These are phyloP conservation scores for Pogostemon cablin DNA, from an alignment of 257 asterid species.

Conservation along the genomic window DNA sequence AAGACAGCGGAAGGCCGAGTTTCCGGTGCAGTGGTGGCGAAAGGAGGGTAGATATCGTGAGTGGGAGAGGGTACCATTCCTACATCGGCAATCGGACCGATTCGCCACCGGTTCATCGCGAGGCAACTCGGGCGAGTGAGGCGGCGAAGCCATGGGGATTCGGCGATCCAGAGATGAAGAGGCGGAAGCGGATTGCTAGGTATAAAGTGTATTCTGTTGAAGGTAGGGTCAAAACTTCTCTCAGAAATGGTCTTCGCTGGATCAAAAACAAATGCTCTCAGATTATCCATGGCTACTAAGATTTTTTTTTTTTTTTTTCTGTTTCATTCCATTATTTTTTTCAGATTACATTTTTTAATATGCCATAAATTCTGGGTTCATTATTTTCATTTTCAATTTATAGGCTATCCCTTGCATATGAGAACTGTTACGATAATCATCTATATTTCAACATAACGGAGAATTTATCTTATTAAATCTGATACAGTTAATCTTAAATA, in stretches of 20 bases:
- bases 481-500: too few species aligned
- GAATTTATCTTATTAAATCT: too few species aligned
- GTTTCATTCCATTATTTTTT: not conserved
- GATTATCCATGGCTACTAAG: slow-evolving; percentile 66
- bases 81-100: slow-evolving; percentile 24
- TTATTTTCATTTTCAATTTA: not conserved
- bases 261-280: slow-evolving; percentile 70
- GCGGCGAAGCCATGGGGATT: slow-evolving; percentile 68
- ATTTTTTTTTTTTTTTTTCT: not conserved
- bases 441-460: too few species aligned
- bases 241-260: slow-evolving; percentile 74
- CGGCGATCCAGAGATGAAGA: slow-evolving; percentile 65
- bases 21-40: slow-evolving; percentile 53
- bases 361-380: not conserved
- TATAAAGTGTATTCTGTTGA: slow-evolving; percentile 74
- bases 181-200: slow-evolving; percentile 72
- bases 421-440: too few species aligned
- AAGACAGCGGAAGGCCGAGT: slow-evolving; percentile 53
- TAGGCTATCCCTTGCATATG: too few species aligned
- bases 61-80: slow-evolving; percentile 38
- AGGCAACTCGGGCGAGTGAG: slow-evolving; percentile 33
- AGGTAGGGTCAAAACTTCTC: slow-evolving; percentile 76
- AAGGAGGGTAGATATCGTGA: slow-evolving; percentile 56
- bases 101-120: slow-evolving; percentile 30
- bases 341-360: not conserved